Evolutionary conservation across 306 rosid species (phyloP), one percentile per base, ranked within the genome.

Genomic region (Carpinus viminea): DNA sequence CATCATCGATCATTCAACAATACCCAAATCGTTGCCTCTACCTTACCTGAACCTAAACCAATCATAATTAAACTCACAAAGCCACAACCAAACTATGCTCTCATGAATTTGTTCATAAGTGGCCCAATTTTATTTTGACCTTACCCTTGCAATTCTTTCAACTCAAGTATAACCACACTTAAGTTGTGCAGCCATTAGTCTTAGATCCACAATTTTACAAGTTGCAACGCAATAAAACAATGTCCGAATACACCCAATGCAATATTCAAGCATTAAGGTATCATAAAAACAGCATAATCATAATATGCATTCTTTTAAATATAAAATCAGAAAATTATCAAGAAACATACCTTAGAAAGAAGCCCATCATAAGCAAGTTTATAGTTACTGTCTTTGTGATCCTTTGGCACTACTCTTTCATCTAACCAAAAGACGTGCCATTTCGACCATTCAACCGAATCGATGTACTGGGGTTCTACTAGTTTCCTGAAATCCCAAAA

Each of bases 371-470:
- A 74, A 70, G 97, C 93, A 73, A 85, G 91, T 72, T 93, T 93
- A 80, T 93, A 93, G 84, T 93, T 93, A 85, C 98, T 93, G 72
- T 93, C 98, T 48, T 62, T 87, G 18, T 90, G 91, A 80, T 85
- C 90, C 82, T 87, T 93, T 7, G 93, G 91, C 82, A 93, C 97
- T 47, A 91, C 97, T 83, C 87, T 91, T 85, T 93, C 97, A 47
- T 93, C 97, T 62, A 83, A 93, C 97, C 91, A 91, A 54, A 93
- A 91, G 69, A 93, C 83, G 72, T 89, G 97, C 98, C 98, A 93
- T 75, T 85, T 91, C 4, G 86, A 87, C 98, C 97, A 93, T 0
- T 89, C 86, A 74, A 93, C 81, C 4, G 86, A 71, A 79, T 87
- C 83, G 70, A 79, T 52, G 53, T 89, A 89, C 1, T 90, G 98